These are phyloP conservation scores for Thuidium tamariscinum DNA, from an alignment of 225 moss, liverwort and hornwort species.

Conservation along the genomic window DNA sequence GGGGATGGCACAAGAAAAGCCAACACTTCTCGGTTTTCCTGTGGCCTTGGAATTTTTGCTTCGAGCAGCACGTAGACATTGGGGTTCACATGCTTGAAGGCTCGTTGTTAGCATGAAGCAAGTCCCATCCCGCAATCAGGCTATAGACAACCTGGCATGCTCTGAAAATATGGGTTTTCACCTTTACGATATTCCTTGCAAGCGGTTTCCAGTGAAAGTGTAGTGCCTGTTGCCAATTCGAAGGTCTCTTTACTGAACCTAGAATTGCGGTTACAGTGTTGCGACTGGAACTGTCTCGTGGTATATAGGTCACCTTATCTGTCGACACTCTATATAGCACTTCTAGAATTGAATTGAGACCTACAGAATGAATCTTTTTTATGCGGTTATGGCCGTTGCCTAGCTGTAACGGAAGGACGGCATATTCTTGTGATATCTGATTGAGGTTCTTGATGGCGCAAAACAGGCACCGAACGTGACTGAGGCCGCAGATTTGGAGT, in stretches of 20 bases:
- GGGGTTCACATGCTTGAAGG: background rate
- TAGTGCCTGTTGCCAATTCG: background rate
- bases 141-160: background rate
- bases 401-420: conserved; percentile 15
- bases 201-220: background rate
- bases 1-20: background rate
- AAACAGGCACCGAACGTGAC: conserved; percentile 24
- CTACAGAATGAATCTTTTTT: background rate
- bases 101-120: background rate
- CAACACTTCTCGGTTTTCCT: background rate
- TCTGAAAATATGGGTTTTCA: background rate
- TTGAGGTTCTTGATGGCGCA: conserved; percentile 11
- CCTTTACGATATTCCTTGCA: background rate
- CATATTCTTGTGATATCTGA: conserved; percentile 16
- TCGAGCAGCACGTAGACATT: background rate
- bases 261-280: background rate
- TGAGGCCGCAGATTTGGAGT: conserved; percentile 41
- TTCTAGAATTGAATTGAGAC: background rate
- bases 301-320: background rate
- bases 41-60: background rate
- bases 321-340: background rate
- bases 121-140: background rate
- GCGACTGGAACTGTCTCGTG: conserved; percentile 1
- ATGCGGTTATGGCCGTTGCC: conserved; percentile 35
- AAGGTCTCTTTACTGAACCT: background rate